phyloP scores from a whole-genome alignment of 2,329 filamentous ascomycete genomes.

The Fusarium subtropicale region DNA sequence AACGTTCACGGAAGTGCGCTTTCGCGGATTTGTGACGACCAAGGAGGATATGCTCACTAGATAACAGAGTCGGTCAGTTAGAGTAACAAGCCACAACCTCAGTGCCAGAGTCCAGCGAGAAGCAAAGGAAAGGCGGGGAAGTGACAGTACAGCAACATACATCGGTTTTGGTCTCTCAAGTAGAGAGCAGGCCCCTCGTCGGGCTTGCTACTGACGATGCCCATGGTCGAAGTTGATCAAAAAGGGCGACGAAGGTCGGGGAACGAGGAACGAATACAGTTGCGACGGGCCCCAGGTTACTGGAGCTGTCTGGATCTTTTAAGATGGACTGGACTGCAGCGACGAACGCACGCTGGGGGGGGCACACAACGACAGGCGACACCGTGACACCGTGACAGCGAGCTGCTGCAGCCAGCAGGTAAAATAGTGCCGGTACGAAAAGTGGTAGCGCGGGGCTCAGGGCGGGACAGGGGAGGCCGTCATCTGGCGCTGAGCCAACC shows the following conservation, averaged over 20 bases:
- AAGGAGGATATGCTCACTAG: conserved; percentile 89
- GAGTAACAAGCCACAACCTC: conserved; percentile 33
- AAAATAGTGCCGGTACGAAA: conserved; percentile 42
- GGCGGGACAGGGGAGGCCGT: conserved; percentile 47
- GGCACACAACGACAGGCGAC: conserved; percentile 45
- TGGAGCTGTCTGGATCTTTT: conserved; percentile 47
- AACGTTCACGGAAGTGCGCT: conserved; percentile 80
- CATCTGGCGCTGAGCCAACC: conserved; percentile 50
- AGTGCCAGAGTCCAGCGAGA: conserved; percentile 20
- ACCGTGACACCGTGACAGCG: conserved; percentile 43
- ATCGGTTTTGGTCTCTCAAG: conserved; percentile 89
- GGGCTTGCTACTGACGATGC: conserved; percentile 87
- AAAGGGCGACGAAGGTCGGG: conserved; percentile 34
- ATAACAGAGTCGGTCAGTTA: conserved; percentile 36
- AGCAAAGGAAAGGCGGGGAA: conserved; percentile 24
- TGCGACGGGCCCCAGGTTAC: conserved; percentile 27
- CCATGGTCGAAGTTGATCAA: conserved; percentile 72
- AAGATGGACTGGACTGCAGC: conserved; percentile 39
- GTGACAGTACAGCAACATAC: conserved; percentile 66
- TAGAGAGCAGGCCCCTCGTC: conserved; percentile 86
- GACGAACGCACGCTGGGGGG: conserved; percentile 27
- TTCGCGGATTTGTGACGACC: conserved; percentile 81
- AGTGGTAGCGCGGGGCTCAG: conserved; percentile 49
- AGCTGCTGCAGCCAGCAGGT: conserved; percentile 37
- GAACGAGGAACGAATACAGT: conserved; percentile 39